Conservation (phyloP, 108 stramenopile species). For the Nitzschia putrida region DNA sequence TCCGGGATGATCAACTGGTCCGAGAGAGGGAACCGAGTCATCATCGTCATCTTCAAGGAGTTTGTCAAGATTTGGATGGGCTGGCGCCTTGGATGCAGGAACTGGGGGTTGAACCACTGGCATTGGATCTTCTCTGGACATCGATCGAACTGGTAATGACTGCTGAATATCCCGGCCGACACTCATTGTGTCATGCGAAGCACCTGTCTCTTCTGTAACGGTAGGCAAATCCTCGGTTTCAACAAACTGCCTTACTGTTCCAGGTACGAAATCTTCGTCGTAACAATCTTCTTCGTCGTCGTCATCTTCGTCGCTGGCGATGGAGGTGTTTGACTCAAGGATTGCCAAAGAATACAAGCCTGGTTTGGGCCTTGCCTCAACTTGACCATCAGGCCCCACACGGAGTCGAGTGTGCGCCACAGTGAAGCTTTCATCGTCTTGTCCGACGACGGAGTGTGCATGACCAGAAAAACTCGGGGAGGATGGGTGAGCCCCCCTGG, state of each 20-base stretch:
- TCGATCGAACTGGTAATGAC: no score
- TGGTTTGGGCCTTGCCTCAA: constrained; percentile 17
- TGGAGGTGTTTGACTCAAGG: background rate
- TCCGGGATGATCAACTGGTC: background rate
- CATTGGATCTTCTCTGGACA: no score
- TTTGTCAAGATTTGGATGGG: no score
- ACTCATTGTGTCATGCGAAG: no score
- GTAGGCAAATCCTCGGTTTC: no score
- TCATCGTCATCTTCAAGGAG: background rate
- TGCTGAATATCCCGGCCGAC: no score
- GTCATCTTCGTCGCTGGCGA: constrained; percentile 13
- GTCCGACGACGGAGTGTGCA: background rate
- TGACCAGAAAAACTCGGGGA: background rate
- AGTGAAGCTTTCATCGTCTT: constrained; percentile 11
- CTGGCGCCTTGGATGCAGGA: no score
- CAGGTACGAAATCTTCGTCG: no score
- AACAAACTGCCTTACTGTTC: no score
- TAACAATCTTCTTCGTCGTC: constrained; percentile 1
- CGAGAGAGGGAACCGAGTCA: background rate
- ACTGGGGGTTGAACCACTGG: no score
- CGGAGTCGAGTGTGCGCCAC: constrained; percentile 20
- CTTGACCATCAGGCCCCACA: constrained; percentile 20
- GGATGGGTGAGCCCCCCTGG: background rate
- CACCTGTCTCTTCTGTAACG: no score
- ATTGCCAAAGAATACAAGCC: background rate